Evolutionary conservation across 768 basidiomycete species (phyloP), one percentile per base, ranked within the genome.

Genomic region (Rossbeevera mucosa): DNA sequence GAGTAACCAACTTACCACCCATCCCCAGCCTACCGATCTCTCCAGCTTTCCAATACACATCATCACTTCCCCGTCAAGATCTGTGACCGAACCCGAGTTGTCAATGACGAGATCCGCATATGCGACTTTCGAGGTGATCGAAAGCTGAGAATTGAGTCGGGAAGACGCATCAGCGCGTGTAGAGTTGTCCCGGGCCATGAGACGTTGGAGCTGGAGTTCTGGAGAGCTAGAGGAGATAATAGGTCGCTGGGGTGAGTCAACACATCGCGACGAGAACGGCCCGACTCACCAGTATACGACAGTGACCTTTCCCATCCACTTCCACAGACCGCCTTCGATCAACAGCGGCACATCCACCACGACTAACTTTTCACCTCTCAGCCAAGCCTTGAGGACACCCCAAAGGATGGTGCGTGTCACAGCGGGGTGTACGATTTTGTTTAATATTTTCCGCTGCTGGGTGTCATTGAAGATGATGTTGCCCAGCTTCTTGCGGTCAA

Each of bases 331-430:
- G 0, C 88, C 84, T 66, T 99, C 96, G 51, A 99, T 86, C 51
- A 99, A 73, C 47, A 98, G 71, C 28, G 96, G 96, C 5, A 96
- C 89, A 67, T 98, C 96, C 58, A 98, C 70, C 2, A 97, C 76
- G 55, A 87, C 90, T 33, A 88, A 74, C 64, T 79, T 85, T 61
- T 91, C 74, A 7, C 96, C 95, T 36, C 71, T 71, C 43, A 92
- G 44, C 92, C 94, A 99, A 52, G 74, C 74, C 52, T 73, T 72
- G 46, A 92, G 43, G 4, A 94, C 78, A 47, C 74, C 74, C 77
- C 77, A 79, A 9, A 86, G 61, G 79, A 97, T 89, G n/a, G 79
- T 82, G 55, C 79, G 76, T 47, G 85, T 72, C n/a, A 98, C 91
- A 0, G 89, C 87, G 5, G 96, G 95, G 65, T 99, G 96, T 6